Evolutionary conservation across 257 asterid species (phyloP).

Genomic region (Fraxinus pennsylvanica): DNA sequence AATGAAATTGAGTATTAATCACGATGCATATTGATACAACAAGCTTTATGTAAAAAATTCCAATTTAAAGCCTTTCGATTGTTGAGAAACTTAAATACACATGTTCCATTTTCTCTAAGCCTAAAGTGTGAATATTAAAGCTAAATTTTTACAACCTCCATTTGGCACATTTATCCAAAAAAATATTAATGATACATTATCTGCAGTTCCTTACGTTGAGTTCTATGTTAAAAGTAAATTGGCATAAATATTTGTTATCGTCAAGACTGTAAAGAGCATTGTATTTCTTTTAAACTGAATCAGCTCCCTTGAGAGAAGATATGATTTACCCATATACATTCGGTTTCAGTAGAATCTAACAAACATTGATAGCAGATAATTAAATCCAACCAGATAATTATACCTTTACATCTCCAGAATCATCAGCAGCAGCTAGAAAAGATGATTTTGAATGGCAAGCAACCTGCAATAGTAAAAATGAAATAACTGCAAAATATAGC

Average conservation of each 20-base stretch:
- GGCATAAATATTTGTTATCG: background rate
- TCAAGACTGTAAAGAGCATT: background rate
- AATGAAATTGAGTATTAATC: background rate
- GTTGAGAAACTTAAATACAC: background rate
- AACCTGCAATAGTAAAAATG: conserved; percentile 48
- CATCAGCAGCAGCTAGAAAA: conserved; percentile 94
- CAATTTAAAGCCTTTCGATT: background rate
- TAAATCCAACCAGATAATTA: conserved; percentile 14
- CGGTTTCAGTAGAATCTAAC: background rate
- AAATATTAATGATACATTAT: too few relatives aligned
- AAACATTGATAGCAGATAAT: conserved; percentile 3
- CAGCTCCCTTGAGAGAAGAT: background rate
- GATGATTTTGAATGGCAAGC: conserved; percentile 78
- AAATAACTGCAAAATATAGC: conserved; percentile 4
- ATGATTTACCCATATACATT: background rate
- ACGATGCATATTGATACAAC: background rate
- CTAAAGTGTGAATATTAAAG: background rate
- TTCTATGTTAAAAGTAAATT: background rate
- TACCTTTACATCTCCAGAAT: conserved; percentile 96
- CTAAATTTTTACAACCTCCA: background rate
- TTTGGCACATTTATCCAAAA: background rate
- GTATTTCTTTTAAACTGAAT: background rate
- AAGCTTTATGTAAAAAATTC: background rate
- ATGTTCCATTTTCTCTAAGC: background rate
- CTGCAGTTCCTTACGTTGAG: background rate